A percentile compares a stretch with the other conserved stretches of the same genome.
phyloP scores from a whole-genome alignment of 257 asterid genomes.

The Ilex aquifolium region DNA sequence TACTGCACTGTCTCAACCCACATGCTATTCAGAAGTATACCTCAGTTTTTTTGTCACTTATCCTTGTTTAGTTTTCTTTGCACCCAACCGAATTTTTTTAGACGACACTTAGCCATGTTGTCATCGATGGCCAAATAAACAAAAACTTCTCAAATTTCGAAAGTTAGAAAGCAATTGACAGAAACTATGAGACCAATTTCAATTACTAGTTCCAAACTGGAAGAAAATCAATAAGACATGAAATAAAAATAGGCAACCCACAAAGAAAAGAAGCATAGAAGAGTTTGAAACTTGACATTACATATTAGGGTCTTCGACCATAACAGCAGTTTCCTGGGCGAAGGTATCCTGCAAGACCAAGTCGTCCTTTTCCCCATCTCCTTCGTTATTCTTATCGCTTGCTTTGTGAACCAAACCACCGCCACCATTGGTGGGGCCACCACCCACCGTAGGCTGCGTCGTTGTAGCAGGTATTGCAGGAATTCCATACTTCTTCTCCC shows the following conservation, averaged over 20 bases:
- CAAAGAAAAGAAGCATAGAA: not conserved
- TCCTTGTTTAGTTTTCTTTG: too few relatives aligned
- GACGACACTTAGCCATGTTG: too few relatives aligned
- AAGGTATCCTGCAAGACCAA: conserved; percentile 95
- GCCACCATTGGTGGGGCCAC: conserved; percentile 18
- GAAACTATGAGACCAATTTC: too few relatives aligned
- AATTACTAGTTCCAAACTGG: too few relatives aligned
- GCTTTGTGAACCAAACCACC: conserved; percentile 38
- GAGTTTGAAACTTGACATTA: conserved; percentile 17
- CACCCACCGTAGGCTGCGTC: conserved; percentile 22
- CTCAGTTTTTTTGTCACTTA: too few relatives aligned
- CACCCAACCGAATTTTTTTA: too few relatives aligned
- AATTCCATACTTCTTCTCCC: conserved; percentile 82
- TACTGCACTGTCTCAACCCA: too few relatives aligned
- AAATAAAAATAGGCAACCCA: not conserved
- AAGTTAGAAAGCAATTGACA: too few relatives aligned
- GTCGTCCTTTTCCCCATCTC: conserved; percentile 86
- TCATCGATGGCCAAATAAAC: too few relatives aligned
- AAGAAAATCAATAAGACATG: too few relatives aligned
- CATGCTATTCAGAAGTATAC: too few relatives aligned
- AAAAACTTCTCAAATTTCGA: too few relatives aligned
- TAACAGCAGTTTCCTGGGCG: conserved; percentile 98
- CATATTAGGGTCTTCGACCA: conserved; percentile 98
- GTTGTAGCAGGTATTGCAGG: conserved; percentile 49
- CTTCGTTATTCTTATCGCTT: conserved; percentile 45